phyloP scores from a whole-genome alignment of 2,329 filamentous ascomycete species.

The Pseudogymnoascus sp. region DNA sequence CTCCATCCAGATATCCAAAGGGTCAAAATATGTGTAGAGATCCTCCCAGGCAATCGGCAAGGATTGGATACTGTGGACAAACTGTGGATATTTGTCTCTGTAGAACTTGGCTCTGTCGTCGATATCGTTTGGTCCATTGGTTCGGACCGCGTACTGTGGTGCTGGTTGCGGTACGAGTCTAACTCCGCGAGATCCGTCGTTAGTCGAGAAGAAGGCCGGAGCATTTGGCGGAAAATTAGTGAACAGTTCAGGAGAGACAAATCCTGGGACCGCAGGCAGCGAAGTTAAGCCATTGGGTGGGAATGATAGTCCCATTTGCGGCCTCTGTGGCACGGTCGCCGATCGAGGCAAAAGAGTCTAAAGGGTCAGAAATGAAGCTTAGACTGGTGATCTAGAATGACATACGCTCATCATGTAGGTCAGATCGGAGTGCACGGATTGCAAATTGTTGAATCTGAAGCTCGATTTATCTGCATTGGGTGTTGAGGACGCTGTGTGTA shows the following conservation, averaged over 20 bases:
- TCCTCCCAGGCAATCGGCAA: constrained; percentile 19
- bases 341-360: not conserved
- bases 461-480: not conserved
- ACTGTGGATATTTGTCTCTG: constrained; percentile 16
- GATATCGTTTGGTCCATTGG: constrained; percentile 14
- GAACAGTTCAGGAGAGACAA: constrained; percentile 11
- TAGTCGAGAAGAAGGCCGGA: constrained; percentile 21
- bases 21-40: constrained; percentile 29
- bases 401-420: not conserved
- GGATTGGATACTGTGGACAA: constrained; percentile 12
- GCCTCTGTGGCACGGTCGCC: not conserved
- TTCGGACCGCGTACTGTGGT: constrained; percentile 13
- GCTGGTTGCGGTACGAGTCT: constrained; percentile 12
- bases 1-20: constrained; percentile 26
- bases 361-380: not conserved
- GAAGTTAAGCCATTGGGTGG: not conserved
- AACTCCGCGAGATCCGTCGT: constrained; percentile 12
- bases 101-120: constrained; percentile 12
- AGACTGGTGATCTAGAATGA: not conserved
- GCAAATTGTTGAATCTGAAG: not conserved
- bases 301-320: not conserved
- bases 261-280: not conserved
- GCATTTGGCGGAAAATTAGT: constrained; percentile 13
- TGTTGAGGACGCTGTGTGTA: not conserved
- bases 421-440: not conserved